Evolutionary conservation across 441 rosid species (phyloP).

Genomic region (Lagerstroemia fauriei): DNA sequence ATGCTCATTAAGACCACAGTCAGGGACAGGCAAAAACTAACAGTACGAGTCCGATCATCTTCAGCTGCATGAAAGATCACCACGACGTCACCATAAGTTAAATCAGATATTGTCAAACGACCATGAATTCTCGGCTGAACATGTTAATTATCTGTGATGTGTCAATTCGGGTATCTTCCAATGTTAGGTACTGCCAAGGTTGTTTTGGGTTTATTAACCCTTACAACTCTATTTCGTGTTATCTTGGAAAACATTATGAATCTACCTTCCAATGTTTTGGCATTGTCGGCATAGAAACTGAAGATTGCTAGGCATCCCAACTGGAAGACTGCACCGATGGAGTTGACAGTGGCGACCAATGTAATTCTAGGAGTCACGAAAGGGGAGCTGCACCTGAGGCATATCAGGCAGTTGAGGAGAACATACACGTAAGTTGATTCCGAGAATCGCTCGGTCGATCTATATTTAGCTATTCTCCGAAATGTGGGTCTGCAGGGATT

Average conservation of each 20-base stretch:
- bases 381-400: conserved; percentile 11
- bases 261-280: not conserved
- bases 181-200: not conserved
- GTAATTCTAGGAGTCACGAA: not conserved
- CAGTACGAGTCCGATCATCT: not conserved
- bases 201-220: not conserved
- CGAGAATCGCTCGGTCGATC: conserved; percentile 6
- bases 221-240: not conserved
- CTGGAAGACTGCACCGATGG: conserved; percentile 1
- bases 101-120: not conserved
- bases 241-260: too few relatives aligned
- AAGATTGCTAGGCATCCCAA: not conserved
- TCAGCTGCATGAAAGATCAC: not conserved
- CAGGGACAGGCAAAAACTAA: not conserved
- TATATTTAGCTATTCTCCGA: not conserved
- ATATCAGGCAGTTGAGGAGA: conserved; percentile 19
- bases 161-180: not conserved
- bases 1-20: not conserved
- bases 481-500: conserved; percentile 15
- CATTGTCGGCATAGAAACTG: conserved; percentile 2
- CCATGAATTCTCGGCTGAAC: not conserved
- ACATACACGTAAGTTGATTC: conserved; percentile 10
- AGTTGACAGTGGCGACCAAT: not conserved
- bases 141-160: not conserved
- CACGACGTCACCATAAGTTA: not conserved